Percentiles rank a stretch among this genome's conserved stretches.
Conservation (phyloP, 768 basidiomycete species). For the Gautieria morchelliformis region DNA sequence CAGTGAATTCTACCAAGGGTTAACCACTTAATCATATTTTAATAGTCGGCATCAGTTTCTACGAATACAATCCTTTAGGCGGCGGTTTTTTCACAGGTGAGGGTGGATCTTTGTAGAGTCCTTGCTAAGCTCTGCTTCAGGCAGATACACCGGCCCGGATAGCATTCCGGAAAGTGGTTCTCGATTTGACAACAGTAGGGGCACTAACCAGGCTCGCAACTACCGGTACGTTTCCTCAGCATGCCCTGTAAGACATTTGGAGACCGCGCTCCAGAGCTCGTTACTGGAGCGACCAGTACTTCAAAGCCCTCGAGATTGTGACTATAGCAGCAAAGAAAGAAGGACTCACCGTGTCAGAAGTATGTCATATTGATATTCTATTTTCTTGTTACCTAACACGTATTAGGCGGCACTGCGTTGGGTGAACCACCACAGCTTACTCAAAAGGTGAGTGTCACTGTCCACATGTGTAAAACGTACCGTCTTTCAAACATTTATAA, state of each 20-base stretch:
- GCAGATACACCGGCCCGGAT: constrained; percentile 1
- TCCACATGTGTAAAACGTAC: not conserved
- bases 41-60: constrained; percentile 27
- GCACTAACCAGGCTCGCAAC: not conserved
- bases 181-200: constrained; percentile 41
- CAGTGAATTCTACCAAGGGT: no score
- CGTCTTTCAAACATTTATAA: not conserved
- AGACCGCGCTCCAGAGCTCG: constrained; percentile 26
- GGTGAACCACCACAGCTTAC: constrained; percentile 38
- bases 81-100: constrained; percentile 34
- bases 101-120: constrained; percentile 12
- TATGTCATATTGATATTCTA: constrained; percentile 7
- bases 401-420: constrained; percentile 30
- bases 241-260: constrained; percentile 16
- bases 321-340: constrained; percentile 25
- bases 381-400: not conserved
- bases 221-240: not conserved
- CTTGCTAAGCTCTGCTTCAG: constrained; percentile 11
- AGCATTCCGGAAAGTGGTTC: constrained; percentile 37
- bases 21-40: not conserved
- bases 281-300: constrained; percentile 48
- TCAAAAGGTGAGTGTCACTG: constrained; percentile 20
- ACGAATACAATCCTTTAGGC: constrained; percentile 29
- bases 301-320: constrained; percentile 38
- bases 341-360: constrained; percentile 24